Evolutionary conservation across 768 basidiomycete species (phyloP), one percentile per base, ranked within the genome.

Genomic region (Podaxis rugospora): DNA sequence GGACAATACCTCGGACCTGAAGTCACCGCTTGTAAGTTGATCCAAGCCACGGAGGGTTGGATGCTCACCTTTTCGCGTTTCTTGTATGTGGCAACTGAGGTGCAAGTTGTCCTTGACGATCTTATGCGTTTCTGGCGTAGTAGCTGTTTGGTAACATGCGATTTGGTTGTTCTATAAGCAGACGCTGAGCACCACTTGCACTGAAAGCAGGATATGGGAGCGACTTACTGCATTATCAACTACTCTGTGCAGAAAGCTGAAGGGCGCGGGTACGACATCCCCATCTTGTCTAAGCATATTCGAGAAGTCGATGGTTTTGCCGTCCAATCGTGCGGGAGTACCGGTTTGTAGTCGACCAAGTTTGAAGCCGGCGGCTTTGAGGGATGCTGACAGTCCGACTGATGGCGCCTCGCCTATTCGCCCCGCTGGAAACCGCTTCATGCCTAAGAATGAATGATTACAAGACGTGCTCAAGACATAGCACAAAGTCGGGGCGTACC

Each of bases 1-100:
- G 94, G 94, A 64, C 94, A 96, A 71, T 96, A 96, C 18, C 94
- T 83, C 4, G 94, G 94, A 1, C 93, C 92, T 93, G 57, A 21
- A 40, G 2, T 4, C 3, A 27, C 25, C 40, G 32, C 47, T 32
- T 6, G 47, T 32, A 9, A 59, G 40, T 44, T 18, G 32, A 23
- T 27, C 0, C 10, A 23, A 0, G 3, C 0, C 13, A 53, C 27
- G 1, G 0, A 32, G 2, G 32, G 32, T 9, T 5, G 1, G 35
- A 35, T n/a, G 37, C 51, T 2, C 6, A 86, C 92, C 93, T 75
- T 90, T 93, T 73, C 87, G 90, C 0, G 92, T 89, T 71, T 95
- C 93, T 67, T 92, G 89, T 6, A 96, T 90, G 69, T 95, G 94
- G 5, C 92, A 79, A 39, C 91, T 90, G 0, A 83, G 75, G 66